Evolutionary conservation across 2,329 filamentous ascomycete genomes (phyloP).

Genomic region (Phyllosticta paracitricarpa): DNA sequence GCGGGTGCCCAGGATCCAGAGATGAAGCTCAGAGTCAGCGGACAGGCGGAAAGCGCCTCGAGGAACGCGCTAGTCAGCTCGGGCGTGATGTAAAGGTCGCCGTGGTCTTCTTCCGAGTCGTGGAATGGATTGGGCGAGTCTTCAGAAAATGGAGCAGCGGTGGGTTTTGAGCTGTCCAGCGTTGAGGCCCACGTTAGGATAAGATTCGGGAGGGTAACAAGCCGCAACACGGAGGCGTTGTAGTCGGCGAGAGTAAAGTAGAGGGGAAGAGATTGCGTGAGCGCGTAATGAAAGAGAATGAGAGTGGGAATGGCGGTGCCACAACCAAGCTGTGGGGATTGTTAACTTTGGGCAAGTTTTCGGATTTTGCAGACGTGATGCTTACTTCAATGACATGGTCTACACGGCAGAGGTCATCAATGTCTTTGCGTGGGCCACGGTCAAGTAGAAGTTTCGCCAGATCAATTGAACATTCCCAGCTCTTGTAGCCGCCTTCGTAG

Average conservation of each 20-base stretch:
- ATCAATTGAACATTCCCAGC: conserved; percentile 79
- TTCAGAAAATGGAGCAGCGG: conserved; percentile 10
- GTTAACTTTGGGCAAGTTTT: conserved; percentile 2
- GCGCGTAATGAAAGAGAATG: conserved; percentile 55
- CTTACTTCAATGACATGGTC: conserved; percentile 39
- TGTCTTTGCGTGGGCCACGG: conserved; percentile 37
- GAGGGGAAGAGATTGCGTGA: conserved; percentile 40
- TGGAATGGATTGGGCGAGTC: conserved; percentile 14
- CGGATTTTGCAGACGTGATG: neutral
- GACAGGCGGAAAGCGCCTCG: conserved; percentile 37
- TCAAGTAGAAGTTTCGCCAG: conserved; percentile 55
- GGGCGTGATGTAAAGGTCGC: conserved; percentile 55
- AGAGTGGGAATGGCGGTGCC: conserved; percentile 67
- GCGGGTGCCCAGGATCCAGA: conserved; percentile 63
- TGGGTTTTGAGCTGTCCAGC: conserved; percentile 13
- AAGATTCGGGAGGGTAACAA: conserved; percentile 72
- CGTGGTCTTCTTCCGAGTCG: conserved; percentile 32
- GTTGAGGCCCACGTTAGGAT: conserved; percentile 52
- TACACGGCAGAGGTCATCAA: conserved; percentile 39
- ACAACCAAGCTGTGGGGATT: conserved; percentile 55
- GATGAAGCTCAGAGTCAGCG: conserved; percentile 54
- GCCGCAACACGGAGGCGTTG: conserved; percentile 65
- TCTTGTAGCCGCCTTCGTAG: conserved; percentile 83
- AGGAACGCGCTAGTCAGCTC: conserved; percentile 51
- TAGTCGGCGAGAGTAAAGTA: conserved; percentile 67